These are phyloP conservation scores for Penicillium sp. DNA, from an alignment of 2,329 filamentous ascomycete genomes.

Conservation along the genomic window DNA sequence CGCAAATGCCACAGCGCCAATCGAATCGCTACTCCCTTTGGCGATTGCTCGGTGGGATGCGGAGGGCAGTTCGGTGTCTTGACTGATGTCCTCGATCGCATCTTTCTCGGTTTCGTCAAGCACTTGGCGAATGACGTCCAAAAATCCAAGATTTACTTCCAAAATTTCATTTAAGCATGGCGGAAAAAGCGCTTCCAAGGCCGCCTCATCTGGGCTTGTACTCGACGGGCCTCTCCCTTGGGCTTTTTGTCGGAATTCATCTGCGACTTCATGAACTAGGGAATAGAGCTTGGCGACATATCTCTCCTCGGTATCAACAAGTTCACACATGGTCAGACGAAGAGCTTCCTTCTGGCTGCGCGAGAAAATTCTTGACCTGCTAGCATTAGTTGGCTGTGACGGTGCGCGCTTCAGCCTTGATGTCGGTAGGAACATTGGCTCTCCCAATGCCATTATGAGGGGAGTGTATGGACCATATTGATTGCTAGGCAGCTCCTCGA, in stretches of 20 bases:
- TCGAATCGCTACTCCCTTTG: conserved; percentile 58
- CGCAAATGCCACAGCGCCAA: conserved; percentile 70
- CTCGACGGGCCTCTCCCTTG: conserved; percentile 55
- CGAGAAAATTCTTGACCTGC: conserved; percentile 69
- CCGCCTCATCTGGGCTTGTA: conserved; percentile 64
- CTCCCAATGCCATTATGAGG: conserved; percentile 71
- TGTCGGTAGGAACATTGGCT: conserved; percentile 80
- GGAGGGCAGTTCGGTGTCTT: conserved; percentile 44
- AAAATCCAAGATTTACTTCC: conserved; percentile 72
- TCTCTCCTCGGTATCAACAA: conserved; percentile 88
- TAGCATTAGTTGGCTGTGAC: conserved; percentile 75
- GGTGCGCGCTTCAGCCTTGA: conserved; percentile 77
- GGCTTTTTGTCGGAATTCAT: conserved; percentile 69
- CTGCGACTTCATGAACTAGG: conserved; percentile 72
- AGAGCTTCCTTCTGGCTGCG: conserved; percentile 77
- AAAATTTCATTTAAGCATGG: conserved; percentile 73
- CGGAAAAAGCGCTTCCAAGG: conserved; percentile 74
- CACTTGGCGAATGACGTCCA: conserved; percentile 66
- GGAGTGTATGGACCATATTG: conserved; percentile 74
- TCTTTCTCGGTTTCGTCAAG: conserved; percentile 80
- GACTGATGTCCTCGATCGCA: conserved; percentile 69
- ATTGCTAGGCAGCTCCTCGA: conserved; percentile 28
- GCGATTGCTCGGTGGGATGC: conserved; percentile 40
- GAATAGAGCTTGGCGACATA: conserved; percentile 86
- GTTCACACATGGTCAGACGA: conserved; percentile 79